These are phyloP conservation scores for Sporothrix pallida DNA, from an alignment of 2,329 filamentous ascomycete species.

Conservation along the genomic window DNA sequence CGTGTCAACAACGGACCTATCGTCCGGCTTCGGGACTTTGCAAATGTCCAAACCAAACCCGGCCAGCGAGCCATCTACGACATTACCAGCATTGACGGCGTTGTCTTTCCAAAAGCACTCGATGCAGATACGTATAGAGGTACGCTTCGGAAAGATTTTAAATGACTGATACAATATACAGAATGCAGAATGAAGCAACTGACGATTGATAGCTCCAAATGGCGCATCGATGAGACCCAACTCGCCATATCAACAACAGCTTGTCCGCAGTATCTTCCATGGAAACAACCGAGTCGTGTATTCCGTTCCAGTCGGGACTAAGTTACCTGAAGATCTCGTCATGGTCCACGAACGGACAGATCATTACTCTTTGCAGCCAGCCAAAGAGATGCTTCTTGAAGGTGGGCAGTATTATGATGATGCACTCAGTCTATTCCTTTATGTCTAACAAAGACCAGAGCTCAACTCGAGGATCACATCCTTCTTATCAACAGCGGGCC, in stretches of 20 bases:
- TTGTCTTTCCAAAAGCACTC: background rate
- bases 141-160: background rate
- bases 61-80: background rate
- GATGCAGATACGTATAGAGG: background rate
- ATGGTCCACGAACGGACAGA: background rate
- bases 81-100: background rate
- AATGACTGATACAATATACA: too few species aligned
- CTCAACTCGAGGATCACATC: background rate
- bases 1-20: background rate
- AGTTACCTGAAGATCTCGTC: background rate
- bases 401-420: too few species aligned
- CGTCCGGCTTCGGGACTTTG: background rate
- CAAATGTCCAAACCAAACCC: background rate
- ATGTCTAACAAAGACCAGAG: background rate
- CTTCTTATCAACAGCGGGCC: background rate
- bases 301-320: background rate
- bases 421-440: too few species aligned
- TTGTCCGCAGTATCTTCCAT: background rate
- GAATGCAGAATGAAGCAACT: background rate
- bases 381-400: background rate
- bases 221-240: background rate
- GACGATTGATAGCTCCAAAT: background rate
- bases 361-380: background rate
- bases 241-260: background rate
- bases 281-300: background rate